Percentiles rank a stretch among this genome's conserved stretches.
Conservation (phyloP, 129 eudicot genomes). For the Oenanthe sinensis region DNA sequence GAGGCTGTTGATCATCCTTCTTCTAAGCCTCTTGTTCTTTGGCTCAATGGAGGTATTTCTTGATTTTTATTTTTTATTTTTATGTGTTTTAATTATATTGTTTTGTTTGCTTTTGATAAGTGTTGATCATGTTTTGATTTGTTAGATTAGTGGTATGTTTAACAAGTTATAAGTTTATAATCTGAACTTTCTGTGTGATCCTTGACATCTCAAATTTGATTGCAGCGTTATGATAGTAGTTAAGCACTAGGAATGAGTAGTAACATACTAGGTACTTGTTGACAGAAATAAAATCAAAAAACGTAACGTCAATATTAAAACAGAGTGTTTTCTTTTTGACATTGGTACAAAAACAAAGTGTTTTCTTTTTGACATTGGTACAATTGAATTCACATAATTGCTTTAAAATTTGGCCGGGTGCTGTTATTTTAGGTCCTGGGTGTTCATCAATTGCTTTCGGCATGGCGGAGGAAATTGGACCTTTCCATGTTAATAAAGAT, state of each 20-base stretch:
- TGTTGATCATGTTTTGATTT: not conserved
- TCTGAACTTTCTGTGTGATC: no score
- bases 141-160: no score
- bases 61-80: not conserved
- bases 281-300: no score
- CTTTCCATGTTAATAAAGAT: conserved; percentile 78
- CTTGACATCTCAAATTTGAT: no score
- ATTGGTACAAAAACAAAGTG: not conserved
- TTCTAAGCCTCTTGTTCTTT: conserved; percentile 77
- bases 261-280: no score
- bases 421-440: conserved; percentile 66
- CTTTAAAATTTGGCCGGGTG: conserved; percentile 2
- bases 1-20: conserved; percentile 72
- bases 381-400: not conserved
- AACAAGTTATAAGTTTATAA: no score
- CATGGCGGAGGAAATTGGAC: conserved; percentile 91
- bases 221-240: no score
- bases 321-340: no score
- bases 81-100: not conserved
- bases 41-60: conserved; percentile 86
- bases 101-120: not conserved
- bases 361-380: not conserved
- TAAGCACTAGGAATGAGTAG: no score
- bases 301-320: no score
- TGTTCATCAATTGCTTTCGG: conserved; percentile 93